Evolutionary conservation across 768 basidiomycete species (phyloP), one percentile per base, ranked within the genome.

Genomic region (Psilocybe cubensis): DNA sequence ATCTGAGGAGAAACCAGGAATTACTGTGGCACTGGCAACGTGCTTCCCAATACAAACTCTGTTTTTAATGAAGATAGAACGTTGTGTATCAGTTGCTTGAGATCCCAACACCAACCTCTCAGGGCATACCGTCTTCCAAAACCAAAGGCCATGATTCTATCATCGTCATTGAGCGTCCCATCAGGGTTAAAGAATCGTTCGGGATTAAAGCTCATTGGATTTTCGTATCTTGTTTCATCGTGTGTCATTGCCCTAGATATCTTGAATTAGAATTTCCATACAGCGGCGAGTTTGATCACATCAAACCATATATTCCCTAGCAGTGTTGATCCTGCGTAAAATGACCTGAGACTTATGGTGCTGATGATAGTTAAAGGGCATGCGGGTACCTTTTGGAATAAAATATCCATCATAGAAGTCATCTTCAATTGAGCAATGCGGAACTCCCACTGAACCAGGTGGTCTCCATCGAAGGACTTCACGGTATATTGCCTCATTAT

Each of bases 151-250:
- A 48, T 27, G 7, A 55, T 33, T 14, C 31, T 27, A 20, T 54
- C 49, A 24, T 61, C 59, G 2, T 54, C 48, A 42, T 61, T 61
- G 12, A 59, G 28, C 3, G 28, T 52, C 3, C 57, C 59, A 27
- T 58, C 52, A 12, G 38, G 4, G 8, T 52, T 43, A 23, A 65
- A 42, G 57, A 67, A 69, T 3, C 69, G 58, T 17, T 68, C 64
- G 5, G 69, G 68, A 0, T 62, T 62, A 54, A 70, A 70, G 11
- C 33, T 31, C 2, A 60, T 27, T 2, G 68, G 68, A 9, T 69
- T 59, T 11, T 60, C 59, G 35, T 64, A 70, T 27, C 57, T 18
- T 1, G 57, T 44, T 28, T 61, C 59, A 38, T 70, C 63, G 38
- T 63, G 69, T 12, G 59, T 56, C 52, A 68, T 62, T 0, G 64